Evolutionary conservation across 2,329 filamentous ascomycete genomes (phyloP), one percentile per base, ranked within the genome.

Genomic region (Chrysoporthe cubensis): DNA sequence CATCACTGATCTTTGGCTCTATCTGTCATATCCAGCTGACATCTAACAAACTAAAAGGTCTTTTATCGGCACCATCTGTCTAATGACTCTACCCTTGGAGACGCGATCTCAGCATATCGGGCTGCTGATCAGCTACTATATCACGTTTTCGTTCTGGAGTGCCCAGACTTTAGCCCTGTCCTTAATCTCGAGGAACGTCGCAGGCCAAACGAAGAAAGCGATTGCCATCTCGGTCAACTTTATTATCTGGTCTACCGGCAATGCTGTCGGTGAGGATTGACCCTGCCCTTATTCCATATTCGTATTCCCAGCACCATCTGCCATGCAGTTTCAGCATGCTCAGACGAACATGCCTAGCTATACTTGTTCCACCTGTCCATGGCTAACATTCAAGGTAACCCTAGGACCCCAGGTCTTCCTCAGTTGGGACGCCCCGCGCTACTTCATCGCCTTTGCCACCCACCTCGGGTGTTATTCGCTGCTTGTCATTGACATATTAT

Each of bases 101-200:
- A 85, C 81, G 56, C 81, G 82, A 46, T 77, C 84, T 9, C 88
- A 87, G 48, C 85, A 90, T 13, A 83, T 89, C 40, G 91, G 91
- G 6, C 83, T 94, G 0, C 80, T 93, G 16, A 86, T 93, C 73
- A 86, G 84, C 74, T 94, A 93, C 82, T 94, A 93, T 79, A 90
- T 93, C 70, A 90, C 88, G 0, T 83, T 93, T 21, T 92, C 89
- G 5, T 94, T 94, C 84, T 93, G 90, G 90, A 89, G 90, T 0
- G 90, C 90, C 0, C 87, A 91, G 73, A 90, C 88, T 1, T 80
- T 92, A 14, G 82, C 85, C 8, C 83, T 93, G 72, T 89, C 88
- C 16, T 84, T 93, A 81, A 83, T 92, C 66, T 87, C 87, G 0
- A 84, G 90, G 18, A 93, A 93, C 73, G 81, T 92, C 11, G 91